phyloP scores from a whole-genome alignment of 257 asterid genomes.

The Solanum rostratum region DNA sequence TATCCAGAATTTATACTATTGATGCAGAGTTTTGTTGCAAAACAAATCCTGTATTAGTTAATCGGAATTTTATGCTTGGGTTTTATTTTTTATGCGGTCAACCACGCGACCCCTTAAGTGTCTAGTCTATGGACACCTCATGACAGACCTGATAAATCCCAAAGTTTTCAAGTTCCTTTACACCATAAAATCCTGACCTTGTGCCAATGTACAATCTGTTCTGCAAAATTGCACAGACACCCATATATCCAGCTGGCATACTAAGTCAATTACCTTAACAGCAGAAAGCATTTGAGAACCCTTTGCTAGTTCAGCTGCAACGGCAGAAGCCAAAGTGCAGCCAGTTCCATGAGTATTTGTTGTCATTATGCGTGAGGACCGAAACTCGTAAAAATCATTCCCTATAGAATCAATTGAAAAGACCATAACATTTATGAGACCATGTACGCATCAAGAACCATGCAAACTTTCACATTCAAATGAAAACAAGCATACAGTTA shows the following conservation, averaged over 20 bases:
- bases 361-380: slow-evolving; percentile 55
- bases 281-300: slow-evolving; percentile 71
- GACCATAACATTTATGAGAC: background rate
- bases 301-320: slow-evolving; percentile 94
- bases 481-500: background rate
- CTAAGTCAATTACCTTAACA: slow-evolving; percentile 44
- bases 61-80: background rate
- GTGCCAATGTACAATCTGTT: background rate
- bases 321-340: slow-evolving; percentile 79
- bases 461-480: background rate
- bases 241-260: background rate
- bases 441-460: background rate
- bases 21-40: background rate
- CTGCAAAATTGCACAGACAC: background rate
- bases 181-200: background rate
- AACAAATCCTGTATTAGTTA: background rate
- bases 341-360: slow-evolving; percentile 94
- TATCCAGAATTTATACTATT: background rate
- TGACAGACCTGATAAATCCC: background rate
- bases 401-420: slow-evolving; percentile 36
- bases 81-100: background rate
- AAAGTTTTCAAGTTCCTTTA: background rate
- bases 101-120: background rate
- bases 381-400: slow-evolving; percentile 60
- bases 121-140: background rate